These are phyloP conservation scores for Limtongia smithiae DNA, from an alignment of 805 yeast genomes.

Conservation along the genomic window DNA sequence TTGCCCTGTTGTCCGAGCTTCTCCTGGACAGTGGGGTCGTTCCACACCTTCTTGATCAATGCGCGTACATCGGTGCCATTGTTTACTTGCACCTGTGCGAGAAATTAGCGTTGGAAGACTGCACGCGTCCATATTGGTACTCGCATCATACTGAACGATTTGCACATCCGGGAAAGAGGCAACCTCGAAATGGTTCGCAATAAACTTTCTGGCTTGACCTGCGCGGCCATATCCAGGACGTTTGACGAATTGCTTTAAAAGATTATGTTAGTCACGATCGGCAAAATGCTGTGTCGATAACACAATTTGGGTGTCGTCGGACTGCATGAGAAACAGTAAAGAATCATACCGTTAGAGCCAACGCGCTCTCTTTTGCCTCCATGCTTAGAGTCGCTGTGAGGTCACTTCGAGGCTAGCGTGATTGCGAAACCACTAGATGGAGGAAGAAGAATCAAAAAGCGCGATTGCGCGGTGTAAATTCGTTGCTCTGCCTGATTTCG, in stretches of 20 bases:
- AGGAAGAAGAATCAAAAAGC: no score
- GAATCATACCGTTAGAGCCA: no score
- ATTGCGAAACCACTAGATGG: no score
- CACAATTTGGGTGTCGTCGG: no score
- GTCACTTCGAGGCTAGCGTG: no score
- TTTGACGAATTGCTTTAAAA: conserved; percentile 5
- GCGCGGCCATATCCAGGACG: conserved; percentile 14
- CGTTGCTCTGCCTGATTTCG: no score
- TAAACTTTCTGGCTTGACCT: conserved; percentile 8
- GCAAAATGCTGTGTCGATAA: no score
- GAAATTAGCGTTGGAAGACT: background rate
- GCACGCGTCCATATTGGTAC: background rate
- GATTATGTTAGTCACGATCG: no score
- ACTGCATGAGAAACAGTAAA: no score
- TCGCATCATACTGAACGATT: conserved; percentile 19
- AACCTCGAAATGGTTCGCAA: conserved; percentile 13
- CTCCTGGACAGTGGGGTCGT: conserved; percentile 1
- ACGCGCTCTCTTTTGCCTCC: no score
- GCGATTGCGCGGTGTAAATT: no score
- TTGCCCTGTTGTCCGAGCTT: conserved; percentile 5
- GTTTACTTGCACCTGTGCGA: conserved; percentile 4
- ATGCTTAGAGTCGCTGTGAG: no score
- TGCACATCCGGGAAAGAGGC: conserved; percentile 10
- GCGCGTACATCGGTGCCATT: conserved; percentile 1
- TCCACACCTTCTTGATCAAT: conserved; percentile 7